These are phyloP conservation scores for Taphrina flavorubra DNA, from an alignment of 1,139 yeast genomes.

Conservation along the genomic window DNA sequence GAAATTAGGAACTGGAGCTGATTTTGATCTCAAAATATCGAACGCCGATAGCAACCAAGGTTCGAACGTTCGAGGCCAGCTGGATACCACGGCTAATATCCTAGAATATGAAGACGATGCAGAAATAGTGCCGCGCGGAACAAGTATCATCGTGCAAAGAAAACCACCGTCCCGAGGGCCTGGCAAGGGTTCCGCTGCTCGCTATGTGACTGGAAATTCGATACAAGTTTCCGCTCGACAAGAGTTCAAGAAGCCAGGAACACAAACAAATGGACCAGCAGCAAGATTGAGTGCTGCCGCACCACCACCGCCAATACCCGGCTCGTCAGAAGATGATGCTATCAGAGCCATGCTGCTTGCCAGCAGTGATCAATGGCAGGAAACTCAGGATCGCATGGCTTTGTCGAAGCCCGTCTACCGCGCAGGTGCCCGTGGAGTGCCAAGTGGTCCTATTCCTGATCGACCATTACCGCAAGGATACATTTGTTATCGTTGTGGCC, in stretches of 20 bases:
- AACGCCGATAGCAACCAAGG: constrained; percentile 77
- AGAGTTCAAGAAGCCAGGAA: constrained; percentile 37
- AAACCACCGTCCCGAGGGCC: constrained; percentile 68
- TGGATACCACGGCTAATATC: background rate
- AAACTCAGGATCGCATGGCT: constrained; percentile 83
- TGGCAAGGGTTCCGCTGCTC: constrained; percentile 61
- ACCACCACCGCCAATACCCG: constrained; percentile 42
- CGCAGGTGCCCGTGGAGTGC: constrained; percentile 47
- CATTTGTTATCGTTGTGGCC: constrained; percentile 95
- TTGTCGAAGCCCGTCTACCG: constrained; percentile 50
- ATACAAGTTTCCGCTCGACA: constrained; percentile 36
- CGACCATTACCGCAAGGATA: constrained; percentile 94
- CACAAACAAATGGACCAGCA: constrained; percentile 17
- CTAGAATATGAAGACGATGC: constrained; percentile 81
- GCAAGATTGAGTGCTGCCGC: constrained; percentile 45
- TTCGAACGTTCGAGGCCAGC: constrained; percentile 42
- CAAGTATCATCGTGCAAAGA: constrained; percentile 79
- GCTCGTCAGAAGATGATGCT: constrained; percentile 72
- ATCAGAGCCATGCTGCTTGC: constrained; percentile 90
- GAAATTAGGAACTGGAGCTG: constrained; percentile 80
- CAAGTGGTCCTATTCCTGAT: constrained; percentile 56
- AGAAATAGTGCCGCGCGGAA: constrained; percentile 80
- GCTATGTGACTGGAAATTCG: constrained; percentile 83
- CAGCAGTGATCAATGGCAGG: constrained; percentile 92
- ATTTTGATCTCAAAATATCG: constrained; percentile 75